Conservation (phyloP, 306 rosid species). For the Crataegus laevigata region DNA sequence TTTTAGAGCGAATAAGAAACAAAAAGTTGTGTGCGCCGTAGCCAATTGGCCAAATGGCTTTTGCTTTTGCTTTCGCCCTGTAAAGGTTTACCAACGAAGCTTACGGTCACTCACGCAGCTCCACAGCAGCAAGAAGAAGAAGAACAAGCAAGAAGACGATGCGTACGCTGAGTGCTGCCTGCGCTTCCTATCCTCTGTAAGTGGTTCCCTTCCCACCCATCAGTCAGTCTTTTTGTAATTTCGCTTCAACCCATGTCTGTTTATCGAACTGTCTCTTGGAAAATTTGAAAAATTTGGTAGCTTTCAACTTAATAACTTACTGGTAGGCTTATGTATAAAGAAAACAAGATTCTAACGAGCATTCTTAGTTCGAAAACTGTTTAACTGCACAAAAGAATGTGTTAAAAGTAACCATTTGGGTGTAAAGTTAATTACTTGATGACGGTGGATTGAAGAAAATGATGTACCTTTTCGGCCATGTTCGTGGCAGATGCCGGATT, state of each 20-base stretch:
- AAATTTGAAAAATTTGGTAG: not conserved
- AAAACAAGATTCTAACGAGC: not conserved
- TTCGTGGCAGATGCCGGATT: constrained; percentile 42
- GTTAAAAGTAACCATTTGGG: not conserved
- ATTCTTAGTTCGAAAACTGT: not conserved
- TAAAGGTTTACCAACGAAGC: not conserved
- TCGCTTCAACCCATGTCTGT: not conserved
- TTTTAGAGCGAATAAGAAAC: not conserved
- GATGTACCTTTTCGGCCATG: not conserved
- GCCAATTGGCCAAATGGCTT: not conserved
- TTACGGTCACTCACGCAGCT: not conserved
- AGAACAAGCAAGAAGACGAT: not conserved
- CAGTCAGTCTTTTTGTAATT: not conserved
- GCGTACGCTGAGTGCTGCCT: not conserved
- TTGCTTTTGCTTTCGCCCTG: not conserved
- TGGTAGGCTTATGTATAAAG: not conserved
- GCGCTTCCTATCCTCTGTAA: constrained; percentile 10
- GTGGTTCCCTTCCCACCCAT: not conserved
- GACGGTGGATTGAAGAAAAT: not conserved
- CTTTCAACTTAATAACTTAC: not conserved
- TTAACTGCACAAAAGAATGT: not conserved
- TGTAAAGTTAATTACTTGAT: not conserved
- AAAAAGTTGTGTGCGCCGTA: not conserved
- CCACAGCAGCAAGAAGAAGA: not conserved
- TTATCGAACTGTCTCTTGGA: not conserved